These are phyloP conservation scores for Coemansia brasiliensis DNA, from an alignment of 192 early-diverging fungal species.

Conservation along the genomic window DNA sequence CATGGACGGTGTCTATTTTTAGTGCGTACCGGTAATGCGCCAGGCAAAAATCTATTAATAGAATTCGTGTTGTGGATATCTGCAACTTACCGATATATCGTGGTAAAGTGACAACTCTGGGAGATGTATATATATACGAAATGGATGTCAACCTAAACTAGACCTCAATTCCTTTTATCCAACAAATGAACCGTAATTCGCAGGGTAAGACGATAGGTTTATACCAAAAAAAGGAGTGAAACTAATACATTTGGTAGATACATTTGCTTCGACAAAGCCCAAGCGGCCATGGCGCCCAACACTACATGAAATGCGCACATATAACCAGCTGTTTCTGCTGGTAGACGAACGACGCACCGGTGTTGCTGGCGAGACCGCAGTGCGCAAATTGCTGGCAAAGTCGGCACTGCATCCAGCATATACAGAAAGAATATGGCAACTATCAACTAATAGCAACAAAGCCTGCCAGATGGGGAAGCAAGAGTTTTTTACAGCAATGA, in stretches of 20 bases:
- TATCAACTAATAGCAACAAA: conserved; percentile 7
- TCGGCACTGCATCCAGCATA: conserved; percentile 13
- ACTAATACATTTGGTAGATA: conserved; percentile 2
- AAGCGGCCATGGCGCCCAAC: conserved; percentile 37
- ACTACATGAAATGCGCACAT: conserved; percentile 25
- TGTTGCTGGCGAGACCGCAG: neutral
- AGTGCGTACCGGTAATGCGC: neutral
- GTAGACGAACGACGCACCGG: conserved; percentile 13
- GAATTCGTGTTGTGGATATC: neutral
- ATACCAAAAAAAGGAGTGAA: neutral
- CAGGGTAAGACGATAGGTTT: neutral
- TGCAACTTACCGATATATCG: neutral
- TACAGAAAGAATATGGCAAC: conserved; percentile 9
- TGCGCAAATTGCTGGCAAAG: conserved; percentile 9
- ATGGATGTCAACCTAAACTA: neutral
- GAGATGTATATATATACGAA: neutral
- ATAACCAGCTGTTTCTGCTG: conserved; percentile 27
- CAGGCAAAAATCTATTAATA: neutral
- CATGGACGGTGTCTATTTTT: neutral
- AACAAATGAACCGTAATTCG: neutral
- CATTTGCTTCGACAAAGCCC: neutral
- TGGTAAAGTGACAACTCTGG: conserved; percentile 1
- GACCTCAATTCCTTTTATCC: neutral
- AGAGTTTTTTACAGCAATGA: conserved; percentile 33
- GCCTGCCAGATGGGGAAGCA: conserved; percentile 12